Base-by-base conservation (phyloP, 2,329 filamentous ascomycete species). In the Cryphonectria naterciae region DNA sequence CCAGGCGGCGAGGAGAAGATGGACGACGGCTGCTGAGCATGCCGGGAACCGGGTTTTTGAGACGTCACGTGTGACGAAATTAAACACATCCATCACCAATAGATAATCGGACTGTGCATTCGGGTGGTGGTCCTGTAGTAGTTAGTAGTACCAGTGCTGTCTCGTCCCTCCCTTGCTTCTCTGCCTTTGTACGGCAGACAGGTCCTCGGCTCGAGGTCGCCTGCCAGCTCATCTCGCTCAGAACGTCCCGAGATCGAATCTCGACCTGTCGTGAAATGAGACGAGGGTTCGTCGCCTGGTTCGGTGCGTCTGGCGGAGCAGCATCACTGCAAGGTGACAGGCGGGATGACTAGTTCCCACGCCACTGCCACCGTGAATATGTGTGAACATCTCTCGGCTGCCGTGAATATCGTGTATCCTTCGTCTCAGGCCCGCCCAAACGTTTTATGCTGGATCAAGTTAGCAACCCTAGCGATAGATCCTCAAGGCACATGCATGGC, bases 41-140 rank as follows among this genome's bases (percentile, higher is more conserved):
- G 49, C 35, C 10, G 22, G 4, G n/a, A 4, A n/a, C 37, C 39
- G 15, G 6, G 4, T n/a, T 22, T 49, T 46, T 15, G 52, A 67
- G 37, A 41, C 22, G 35, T 67, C 49, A 60, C 54, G 65, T 46
- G 39, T 54, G 52, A 67, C 65, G n/a, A 39, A 43, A 43, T 61
- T 22, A 60, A 35, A 61, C 65, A 60, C 13, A 5, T 8, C 43
- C 17, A 46, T 8, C 52, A 60, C 15, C 65, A 43, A 58, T 43
- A 43, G 28, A 2, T 39, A 8, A 11, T 39, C 37, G 37, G 37
- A 39, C 4, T 35, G 32, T 65, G 28, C 28, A 65, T n/a, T 52
- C 19, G 22, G 46, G 5, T 49, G 46, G 46, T 49, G 43, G 43
- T 49, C 1, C 10, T 10, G 37, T 37, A 37, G 43, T 49, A 17